These are phyloP conservation scores for Leccinum fibrillosum DNA, from an alignment of 768 basidiomycete genomes.

Conservation along the genomic window DNA sequence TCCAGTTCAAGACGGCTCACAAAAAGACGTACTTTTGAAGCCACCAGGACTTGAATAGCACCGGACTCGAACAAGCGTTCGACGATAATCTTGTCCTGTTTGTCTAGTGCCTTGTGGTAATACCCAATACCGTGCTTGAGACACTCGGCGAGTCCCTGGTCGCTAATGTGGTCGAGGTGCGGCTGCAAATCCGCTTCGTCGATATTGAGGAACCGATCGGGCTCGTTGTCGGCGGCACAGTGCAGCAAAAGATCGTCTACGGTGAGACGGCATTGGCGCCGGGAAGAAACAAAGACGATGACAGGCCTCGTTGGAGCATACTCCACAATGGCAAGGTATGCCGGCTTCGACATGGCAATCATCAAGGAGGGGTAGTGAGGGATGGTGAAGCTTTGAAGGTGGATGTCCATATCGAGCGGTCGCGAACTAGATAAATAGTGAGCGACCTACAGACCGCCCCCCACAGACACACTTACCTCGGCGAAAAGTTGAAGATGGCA, in stretches of 20 bases:
- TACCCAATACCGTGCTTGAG: conserved; percentile 90
- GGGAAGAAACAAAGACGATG: conserved; percentile 88
- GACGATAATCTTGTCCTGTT: conserved; percentile 92
- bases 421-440: too few species aligned
- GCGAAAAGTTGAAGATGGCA: too few species aligned
- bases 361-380: conserved; percentile 47
- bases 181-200: conserved; percentile 78
- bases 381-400: too few species aligned
- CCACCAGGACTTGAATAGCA: conserved; percentile 91
- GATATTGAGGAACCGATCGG: conserved; percentile 86
- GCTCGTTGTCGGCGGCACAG: conserved; percentile 82
- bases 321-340: conserved; percentile 89
- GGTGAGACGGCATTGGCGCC: conserved; percentile 90
- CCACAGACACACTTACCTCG: too few species aligned
- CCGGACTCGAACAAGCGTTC: conserved; percentile 91
- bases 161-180: conserved; percentile 81
- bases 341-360: conserved; percentile 99
- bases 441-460: too few species aligned
- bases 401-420: too few species aligned
- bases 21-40: conserved; percentile 66
- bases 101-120: conserved; percentile 90
- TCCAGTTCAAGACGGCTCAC: not conserved
- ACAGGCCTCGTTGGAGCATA: conserved; percentile 84
- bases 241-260: conserved; percentile 90
- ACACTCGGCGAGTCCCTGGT: conserved; percentile 71